Evolutionary conservation across 306 rosid species (phyloP).

Genomic region (Acacia confusa): DNA sequence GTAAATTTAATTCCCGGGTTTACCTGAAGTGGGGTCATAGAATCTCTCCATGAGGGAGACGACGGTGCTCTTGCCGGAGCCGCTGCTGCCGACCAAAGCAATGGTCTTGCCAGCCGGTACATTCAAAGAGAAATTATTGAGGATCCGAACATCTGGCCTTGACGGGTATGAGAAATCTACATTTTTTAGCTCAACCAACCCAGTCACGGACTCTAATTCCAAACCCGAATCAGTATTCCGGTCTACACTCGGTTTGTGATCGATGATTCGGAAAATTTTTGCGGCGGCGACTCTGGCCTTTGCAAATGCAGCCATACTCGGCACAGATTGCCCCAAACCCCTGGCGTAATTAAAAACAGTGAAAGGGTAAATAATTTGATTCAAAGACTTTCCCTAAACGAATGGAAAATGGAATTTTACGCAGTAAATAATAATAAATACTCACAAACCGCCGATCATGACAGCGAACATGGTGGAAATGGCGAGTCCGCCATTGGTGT

Average conservation of each 20-base stretch:
- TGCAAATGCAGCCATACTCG: constrained; percentile 76
- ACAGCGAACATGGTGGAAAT: constrained; percentile 91
- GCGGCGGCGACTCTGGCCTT: constrained; percentile 94
- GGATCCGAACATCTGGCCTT: constrained; percentile 73
- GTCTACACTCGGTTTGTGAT: constrained; percentile 76
- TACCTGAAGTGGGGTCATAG: constrained; percentile 86
- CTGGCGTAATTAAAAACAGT: constrained; percentile 28
- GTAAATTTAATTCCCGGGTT: not conserved
- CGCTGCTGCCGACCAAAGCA: constrained; percentile 90
- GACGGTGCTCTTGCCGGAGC: constrained; percentile 92
- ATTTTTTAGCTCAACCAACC: constrained; percentile 74
- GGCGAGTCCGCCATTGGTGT: constrained; percentile 91
- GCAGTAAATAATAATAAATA: not conserved
- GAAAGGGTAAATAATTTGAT: not conserved
- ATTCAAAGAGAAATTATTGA: constrained; percentile 53
- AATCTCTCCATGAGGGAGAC: constrained; percentile 90
- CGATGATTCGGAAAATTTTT: constrained; percentile 66
- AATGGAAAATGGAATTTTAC: constrained; percentile 7
- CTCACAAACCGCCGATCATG: constrained; percentile 91
- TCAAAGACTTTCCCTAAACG: not conserved
- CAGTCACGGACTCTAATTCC: constrained; percentile 71
- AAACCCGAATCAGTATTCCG: constrained; percentile 60
- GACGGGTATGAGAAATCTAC: constrained; percentile 86
- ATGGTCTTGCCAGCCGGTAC: constrained; percentile 92
- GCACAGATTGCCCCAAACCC: constrained; percentile 85